Conservation (phyloP, 306 rosid species). For the Quercus mongolica region DNA sequence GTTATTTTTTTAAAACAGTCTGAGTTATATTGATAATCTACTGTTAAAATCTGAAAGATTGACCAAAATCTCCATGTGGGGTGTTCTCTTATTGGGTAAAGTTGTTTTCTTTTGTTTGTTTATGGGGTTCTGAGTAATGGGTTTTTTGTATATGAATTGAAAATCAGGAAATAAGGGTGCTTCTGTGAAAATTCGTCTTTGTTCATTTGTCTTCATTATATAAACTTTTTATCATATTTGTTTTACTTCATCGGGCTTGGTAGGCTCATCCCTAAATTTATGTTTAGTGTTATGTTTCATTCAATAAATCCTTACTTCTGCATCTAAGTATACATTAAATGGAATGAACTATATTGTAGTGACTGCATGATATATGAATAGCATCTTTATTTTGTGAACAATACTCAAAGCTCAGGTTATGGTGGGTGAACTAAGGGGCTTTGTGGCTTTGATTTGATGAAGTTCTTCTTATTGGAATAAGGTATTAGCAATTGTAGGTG, state of each 20-base stretch:
- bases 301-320: background rate
- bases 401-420: background rate
- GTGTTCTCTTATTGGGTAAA: background rate
- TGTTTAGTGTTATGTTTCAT: background rate
- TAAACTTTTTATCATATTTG: background rate
- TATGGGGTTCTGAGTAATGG: background rate
- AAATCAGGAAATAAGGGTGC: background rate
- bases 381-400: background rate
- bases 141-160: background rate
- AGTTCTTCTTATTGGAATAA: background rate
- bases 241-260: background rate
- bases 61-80: background rate
- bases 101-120: background rate
- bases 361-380: background rate
- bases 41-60: no score
- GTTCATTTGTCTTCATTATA: background rate
- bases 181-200: background rate
- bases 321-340: background rate
- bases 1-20: background rate
- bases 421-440: background rate
- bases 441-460: constrained; percentile 5
- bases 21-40: no score
- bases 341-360: background rate
- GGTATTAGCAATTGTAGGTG: background rate
- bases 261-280: background rate